A percentile compares a stretch with the other conserved stretches of the same genome.
phyloP scores from a whole-genome alignment of 805 yeast genomes.

The Groenewaldozyma tartarivorans region DNA sequence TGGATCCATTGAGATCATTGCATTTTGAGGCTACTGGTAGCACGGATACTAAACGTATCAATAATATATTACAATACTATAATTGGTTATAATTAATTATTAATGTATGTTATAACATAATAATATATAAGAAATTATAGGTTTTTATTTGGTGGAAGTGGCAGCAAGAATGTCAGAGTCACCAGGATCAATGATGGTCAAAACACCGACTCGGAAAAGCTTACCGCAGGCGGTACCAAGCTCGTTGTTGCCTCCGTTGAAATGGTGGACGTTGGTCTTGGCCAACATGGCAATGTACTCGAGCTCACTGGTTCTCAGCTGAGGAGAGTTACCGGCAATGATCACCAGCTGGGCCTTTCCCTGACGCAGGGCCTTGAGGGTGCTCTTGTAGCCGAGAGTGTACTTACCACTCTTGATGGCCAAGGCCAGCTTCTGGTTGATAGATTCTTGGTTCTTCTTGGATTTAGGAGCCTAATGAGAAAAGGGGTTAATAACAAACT shows the following conservation, averaged over 20 bases:
- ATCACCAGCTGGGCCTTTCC: constrained; percentile 98
- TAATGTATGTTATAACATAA: too few relatives aligned
- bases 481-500: not conserved
- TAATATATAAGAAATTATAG: too few relatives aligned
- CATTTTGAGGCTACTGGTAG: too few relatives aligned
- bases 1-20: too few relatives aligned
- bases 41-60: too few relatives aligned
- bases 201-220: constrained; percentile 98
- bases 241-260: constrained; percentile 99
- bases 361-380: constrained; percentile 95
- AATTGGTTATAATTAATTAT: not conserved
- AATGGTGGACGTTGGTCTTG: constrained; percentile 95
- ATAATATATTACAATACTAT: too few relatives aligned
- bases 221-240: constrained; percentile 99
- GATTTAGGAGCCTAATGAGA: constrained; percentile 79
- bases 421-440: constrained; percentile 97
- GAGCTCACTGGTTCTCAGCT: constrained; percentile 98
- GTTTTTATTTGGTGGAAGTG: constrained; percentile 5
- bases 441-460: constrained; percentile 82
- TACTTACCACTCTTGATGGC: constrained; percentile 99
- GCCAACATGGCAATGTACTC: constrained; percentile 99
- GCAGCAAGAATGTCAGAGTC: constrained; percentile 89
- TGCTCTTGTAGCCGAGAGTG: constrained; percentile 99
- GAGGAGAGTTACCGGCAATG: constrained; percentile 99
- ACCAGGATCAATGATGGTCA: constrained; percentile 96